phyloP scores from a whole-genome alignment of 164 flowering plant species.

The Vitis labrusca region DNA sequence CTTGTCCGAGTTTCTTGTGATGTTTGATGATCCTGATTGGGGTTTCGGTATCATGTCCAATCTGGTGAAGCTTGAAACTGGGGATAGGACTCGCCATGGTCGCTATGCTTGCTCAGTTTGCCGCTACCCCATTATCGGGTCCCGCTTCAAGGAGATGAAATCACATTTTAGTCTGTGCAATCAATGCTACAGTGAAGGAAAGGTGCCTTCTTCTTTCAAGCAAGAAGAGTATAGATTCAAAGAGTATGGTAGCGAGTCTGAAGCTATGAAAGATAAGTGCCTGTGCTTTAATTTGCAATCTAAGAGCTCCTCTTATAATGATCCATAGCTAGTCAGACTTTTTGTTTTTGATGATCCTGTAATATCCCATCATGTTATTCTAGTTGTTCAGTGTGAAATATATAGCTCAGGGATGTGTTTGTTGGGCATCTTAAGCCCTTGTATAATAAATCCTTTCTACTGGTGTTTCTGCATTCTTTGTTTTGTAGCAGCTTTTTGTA shows the following conservation, averaged over 20 bases:
- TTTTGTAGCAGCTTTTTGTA: constrained; percentile 7
- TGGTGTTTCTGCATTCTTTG: constrained; percentile 19
- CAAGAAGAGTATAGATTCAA: constrained; percentile 82
- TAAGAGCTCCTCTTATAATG: constrained; percentile 30
- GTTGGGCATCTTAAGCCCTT: constrained; percentile 24
- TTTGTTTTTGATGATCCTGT: constrained; percentile 28
- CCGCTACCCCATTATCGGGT: constrained; percentile 87
- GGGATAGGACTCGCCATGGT: constrained; percentile 92
- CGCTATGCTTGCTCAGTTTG: constrained; percentile 69
- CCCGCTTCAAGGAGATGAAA: constrained; percentile 85
- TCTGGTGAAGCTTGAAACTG: constrained; percentile 73
- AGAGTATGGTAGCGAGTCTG: constrained; percentile 76
- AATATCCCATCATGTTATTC: constrained; percentile 21
- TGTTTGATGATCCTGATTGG: constrained; percentile 96
- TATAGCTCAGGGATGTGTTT: constrained; percentile 32
- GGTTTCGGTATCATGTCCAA: constrained; percentile 88
- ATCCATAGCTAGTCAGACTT: constrained; percentile 29
- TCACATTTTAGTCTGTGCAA: constrained; percentile 77
- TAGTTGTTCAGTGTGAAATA: constrained; percentile 41
- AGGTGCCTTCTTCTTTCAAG: constrained; percentile 78
- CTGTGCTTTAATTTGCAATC: constrained; percentile 62
- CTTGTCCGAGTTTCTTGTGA: constrained; percentile 64
- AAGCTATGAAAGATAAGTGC: constrained; percentile 91
- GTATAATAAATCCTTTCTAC: constrained; percentile 30
- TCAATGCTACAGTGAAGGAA: constrained; percentile 93